phyloP scores from a whole-genome alignment of 164 flowering plant species.

The Annona squamosa region DNA sequence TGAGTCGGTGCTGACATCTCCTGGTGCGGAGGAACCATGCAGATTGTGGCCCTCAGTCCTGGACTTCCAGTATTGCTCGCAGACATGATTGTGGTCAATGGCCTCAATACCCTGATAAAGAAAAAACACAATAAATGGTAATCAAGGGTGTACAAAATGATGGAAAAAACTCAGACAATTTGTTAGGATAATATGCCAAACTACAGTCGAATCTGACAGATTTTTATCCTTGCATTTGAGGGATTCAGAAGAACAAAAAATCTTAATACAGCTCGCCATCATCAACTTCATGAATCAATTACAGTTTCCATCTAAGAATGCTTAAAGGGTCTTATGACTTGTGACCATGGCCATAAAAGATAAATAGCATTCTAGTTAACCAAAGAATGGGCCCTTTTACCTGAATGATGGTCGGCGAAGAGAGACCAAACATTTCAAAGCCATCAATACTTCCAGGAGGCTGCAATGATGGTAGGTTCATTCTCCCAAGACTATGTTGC shows the following conservation, averaged over 20 bases:
- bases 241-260: not conserved
- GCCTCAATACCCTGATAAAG: constrained; percentile 33
- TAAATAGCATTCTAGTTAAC: not conserved
- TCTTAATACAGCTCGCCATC: not conserved
- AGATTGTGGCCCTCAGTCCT: constrained; percentile 38
- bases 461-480: constrained; percentile 72
- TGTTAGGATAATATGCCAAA: too few relatives aligned
- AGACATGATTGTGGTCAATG: constrained; percentile 50
- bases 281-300: too few relatives aligned
- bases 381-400: constrained; percentile 26
- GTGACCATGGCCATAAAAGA: not conserved
- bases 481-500: constrained; percentile 54
- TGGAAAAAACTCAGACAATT: too few relatives aligned
- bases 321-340: not conserved
- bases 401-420: constrained; percentile 80
- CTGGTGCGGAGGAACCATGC: constrained; percentile 19
- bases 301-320: not conserved
- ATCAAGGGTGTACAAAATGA: too few relatives aligned
- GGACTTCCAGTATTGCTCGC: constrained; percentile 69
- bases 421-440: constrained; percentile 92
- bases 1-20: not conserved
- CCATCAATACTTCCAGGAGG: constrained; percentile 94
- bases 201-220: not conserved
- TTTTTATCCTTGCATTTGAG: not conserved
- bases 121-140: not conserved